These are phyloP conservation scores for Boletales sp. DNA, from an alignment of 768 basidiomycete genomes.

Conservation along the genomic window DNA sequence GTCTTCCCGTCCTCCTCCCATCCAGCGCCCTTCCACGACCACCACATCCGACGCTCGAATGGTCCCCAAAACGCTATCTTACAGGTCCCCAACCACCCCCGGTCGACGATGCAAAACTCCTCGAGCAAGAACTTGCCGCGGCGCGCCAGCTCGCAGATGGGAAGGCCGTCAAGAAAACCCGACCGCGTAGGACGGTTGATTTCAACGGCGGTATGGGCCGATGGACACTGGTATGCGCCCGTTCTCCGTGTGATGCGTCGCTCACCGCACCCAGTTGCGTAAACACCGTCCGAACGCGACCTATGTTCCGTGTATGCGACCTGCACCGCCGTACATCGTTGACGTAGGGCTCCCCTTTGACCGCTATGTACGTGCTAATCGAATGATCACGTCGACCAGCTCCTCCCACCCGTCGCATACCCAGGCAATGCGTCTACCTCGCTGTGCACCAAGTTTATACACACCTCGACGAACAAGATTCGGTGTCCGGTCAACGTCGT, in stretches of 20 bases:
- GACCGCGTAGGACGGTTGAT: conserved; percentile 92
- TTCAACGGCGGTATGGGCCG: conserved; percentile 86
- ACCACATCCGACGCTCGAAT: conserved; percentile 51
- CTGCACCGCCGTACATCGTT: conserved; percentile 83
- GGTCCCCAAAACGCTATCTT: conserved; percentile 44
- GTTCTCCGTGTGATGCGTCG: no score
- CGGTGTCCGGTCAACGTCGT: conserved; percentile 96
- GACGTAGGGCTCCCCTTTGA: conserved; percentile 55
- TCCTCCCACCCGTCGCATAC: conserved; percentile 93
- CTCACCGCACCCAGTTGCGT: conserved; percentile 44
- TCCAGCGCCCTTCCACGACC: conserved; percentile 35
- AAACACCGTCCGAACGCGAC: conserved; percentile 67
- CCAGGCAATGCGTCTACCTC: conserved; percentile 89
- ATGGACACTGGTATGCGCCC: conserved; percentile 72
- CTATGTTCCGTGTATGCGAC: conserved; percentile 38
- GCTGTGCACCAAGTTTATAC: conserved; percentile 94
- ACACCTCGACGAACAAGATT: conserved; percentile 98
- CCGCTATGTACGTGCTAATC: conserved; percentile 21
- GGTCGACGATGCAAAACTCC: conserved; percentile 67
- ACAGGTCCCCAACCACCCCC: conserved; percentile 67
- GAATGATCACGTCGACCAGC: conserved; percentile 43
- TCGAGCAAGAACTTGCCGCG: conserved; percentile 77
- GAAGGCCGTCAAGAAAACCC: conserved; percentile 83
- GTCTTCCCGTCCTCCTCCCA: conserved; percentile 52
- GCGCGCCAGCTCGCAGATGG: conserved; percentile 73